These are phyloP conservation scores for Elongisporangium prolatum DNA, from an alignment of 352 stramenopile species.

Conservation along the genomic window DNA sequence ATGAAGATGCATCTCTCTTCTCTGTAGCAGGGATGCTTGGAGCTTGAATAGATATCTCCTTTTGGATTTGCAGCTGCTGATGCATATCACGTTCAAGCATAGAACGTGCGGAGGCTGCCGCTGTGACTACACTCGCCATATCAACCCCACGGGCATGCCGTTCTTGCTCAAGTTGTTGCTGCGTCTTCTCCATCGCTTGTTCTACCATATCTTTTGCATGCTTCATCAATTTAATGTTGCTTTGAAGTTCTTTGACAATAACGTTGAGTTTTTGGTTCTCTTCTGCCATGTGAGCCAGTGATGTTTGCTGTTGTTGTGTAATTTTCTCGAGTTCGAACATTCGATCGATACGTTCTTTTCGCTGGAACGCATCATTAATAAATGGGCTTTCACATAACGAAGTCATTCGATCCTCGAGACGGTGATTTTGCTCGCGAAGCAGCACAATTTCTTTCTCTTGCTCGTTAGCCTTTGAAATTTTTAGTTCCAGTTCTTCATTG, in stretches of 20 bases:
- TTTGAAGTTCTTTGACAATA: slow-evolving; percentile 79
- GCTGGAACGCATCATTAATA: slow-evolving; percentile 89
- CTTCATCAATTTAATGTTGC: slow-evolving; percentile 77
- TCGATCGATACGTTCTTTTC: slow-evolving; percentile 83
- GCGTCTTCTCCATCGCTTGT: slow-evolving; percentile 52
- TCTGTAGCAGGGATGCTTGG: slow-evolving; percentile 15
- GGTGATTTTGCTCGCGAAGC: slow-evolving; percentile 76
- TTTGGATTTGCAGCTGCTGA: neutral
- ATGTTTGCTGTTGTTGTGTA: slow-evolving; percentile 68
- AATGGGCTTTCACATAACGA: slow-evolving; percentile 91
- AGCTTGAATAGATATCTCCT: neutral
- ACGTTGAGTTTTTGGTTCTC: slow-evolving; percentile 81
- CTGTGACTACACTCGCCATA: neutral
- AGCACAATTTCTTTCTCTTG: slow-evolving; percentile 76
- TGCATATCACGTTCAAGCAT: neutral
- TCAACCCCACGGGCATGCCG: slow-evolving; percentile 20
- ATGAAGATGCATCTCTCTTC: slow-evolving; percentile 59
- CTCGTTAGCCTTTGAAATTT: slow-evolving; percentile 55
- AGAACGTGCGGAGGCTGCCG: neutral
- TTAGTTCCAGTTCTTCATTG: slow-evolving; percentile 73
- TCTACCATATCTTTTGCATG: slow-evolving; percentile 66
- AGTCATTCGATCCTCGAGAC: slow-evolving; percentile 89
- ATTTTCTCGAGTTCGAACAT: slow-evolving; percentile 83
- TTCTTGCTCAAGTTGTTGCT: slow-evolving; percentile 69
- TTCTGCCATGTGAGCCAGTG: slow-evolving; percentile 61